These are phyloP conservation scores for Boletus speciosus DNA, from an alignment of 768 basidiomycete genomes.

Conservation along the genomic window DNA sequence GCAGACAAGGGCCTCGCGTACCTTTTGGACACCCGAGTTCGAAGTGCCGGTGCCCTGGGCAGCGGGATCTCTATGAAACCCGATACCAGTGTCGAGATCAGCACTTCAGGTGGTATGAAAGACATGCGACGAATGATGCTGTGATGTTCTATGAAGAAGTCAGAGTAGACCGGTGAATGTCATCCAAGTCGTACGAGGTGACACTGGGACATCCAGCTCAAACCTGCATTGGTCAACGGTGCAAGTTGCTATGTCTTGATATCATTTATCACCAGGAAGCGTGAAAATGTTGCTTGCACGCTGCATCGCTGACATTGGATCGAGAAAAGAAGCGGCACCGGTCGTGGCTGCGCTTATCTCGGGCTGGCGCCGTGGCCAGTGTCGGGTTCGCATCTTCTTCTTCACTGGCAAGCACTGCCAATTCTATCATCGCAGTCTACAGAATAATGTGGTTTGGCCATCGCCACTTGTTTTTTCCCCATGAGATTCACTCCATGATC, in stretches of 20 bases:
- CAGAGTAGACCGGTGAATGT: neutral
- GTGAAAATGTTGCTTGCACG: conserved; percentile 7
- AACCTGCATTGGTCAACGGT: neutral
- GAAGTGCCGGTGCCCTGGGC: too few relatives aligned
- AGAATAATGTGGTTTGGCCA: neutral
- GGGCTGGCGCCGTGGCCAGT: neutral
- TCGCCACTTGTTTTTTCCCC: neutral
- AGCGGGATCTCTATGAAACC: neutral
- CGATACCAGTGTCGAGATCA: conserved; percentile 10
- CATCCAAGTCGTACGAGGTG: conserved; percentile 15
- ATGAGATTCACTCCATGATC: too few relatives aligned
- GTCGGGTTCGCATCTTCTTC: conserved; percentile 10
- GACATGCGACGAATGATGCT: conserved; percentile 4
- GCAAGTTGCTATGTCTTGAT: conserved; percentile 6
- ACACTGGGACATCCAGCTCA: neutral
- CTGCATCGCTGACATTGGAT: conserved; percentile 11
- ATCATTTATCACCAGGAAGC: conserved; percentile 6
- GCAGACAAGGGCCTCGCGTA: too few relatives aligned
- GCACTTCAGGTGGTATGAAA: neutral
- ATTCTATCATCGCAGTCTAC: neutral
- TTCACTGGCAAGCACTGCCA: conserved; percentile 13
- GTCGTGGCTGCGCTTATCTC: conserved; percentile 12
- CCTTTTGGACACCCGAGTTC: too few relatives aligned
- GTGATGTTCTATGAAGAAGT: conserved; percentile 11
- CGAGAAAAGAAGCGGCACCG: conserved; percentile 20